Evolutionary conservation across 495 filamentous ascomycete species (phyloP).

Genomic region (Lasiosphaeria miniovina): DNA sequence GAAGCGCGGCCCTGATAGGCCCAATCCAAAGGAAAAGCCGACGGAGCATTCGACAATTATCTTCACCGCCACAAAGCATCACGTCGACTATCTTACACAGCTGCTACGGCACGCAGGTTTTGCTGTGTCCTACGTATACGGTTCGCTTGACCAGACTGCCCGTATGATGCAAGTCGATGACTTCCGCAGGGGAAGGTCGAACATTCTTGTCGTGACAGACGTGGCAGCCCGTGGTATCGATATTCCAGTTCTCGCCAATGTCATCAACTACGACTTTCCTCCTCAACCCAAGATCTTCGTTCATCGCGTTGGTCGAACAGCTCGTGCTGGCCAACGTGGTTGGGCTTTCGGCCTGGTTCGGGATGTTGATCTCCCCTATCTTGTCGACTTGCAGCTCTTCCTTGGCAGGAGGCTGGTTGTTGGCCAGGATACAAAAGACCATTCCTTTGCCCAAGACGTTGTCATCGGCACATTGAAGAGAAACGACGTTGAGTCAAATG

Average conservation of each 20-base stretch:
- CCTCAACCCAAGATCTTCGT: slow-evolving; percentile 95
- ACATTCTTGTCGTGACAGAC: slow-evolving; percentile 95
- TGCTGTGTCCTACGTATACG: slow-evolving; percentile 87
- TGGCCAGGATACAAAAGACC: slow-evolving; percentile 53
- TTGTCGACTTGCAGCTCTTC: slow-evolving; percentile 94
- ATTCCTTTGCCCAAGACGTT: slow-evolving; percentile 76
- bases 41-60: slow-evolving; percentile 85
- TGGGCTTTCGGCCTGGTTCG: slow-evolving; percentile 93
- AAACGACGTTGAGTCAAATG: slow-evolving; percentile 65
- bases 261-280: slow-evolving; percentile 98
- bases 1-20: slow-evolving; percentile 56
- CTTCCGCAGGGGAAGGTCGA: slow-evolving; percentile 77
- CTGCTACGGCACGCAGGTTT: slow-evolving; percentile 74
- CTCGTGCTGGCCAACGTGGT: slow-evolving; percentile 83
- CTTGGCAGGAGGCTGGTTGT: slow-evolving; percentile 75
- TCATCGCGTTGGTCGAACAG: slow-evolving; percentile 92
- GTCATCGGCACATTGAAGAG: slow-evolving; percentile 70
- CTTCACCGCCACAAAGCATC: slow-evolving; percentile 92
- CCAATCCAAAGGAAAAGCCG: slow-evolving; percentile 53
- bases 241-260: slow-evolving; percentile 92
- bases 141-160: slow-evolving; percentile 88
- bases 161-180: slow-evolving; percentile 85
- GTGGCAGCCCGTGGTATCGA: slow-evolving; percentile 97
- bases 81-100: slow-evolving; percentile 88
- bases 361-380: slow-evolving; percentile 81